phyloP scores from a whole-genome alignment of 768 basidiomycete species.

The Leccinum pellstonianum region DNA sequence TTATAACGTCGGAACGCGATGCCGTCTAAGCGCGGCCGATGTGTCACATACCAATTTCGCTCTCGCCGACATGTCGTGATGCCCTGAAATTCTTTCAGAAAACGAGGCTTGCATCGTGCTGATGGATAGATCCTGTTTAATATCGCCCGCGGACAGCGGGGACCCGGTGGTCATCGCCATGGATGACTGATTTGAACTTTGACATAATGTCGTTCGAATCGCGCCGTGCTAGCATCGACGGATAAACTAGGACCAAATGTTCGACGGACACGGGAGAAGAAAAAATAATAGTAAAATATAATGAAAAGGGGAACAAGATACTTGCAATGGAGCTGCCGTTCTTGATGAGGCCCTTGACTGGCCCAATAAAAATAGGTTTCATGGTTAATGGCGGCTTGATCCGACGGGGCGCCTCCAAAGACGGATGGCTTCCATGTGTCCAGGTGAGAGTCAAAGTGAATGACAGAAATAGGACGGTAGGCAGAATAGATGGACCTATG shows the following conservation, averaged over 20 bases:
- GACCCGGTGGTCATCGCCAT: too few relatives aligned
- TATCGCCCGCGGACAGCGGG: background rate
- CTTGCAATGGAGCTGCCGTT: conserved; percentile 84
- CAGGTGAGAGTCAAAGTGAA: conserved; percentile 86
- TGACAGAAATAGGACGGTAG: conserved; percentile 78
- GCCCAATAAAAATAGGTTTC: conserved; percentile 94
- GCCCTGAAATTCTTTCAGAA: conserved; percentile 3
- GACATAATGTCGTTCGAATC: conserved; percentile 73
- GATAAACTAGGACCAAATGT: conserved; percentile 74
- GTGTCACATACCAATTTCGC: background rate
- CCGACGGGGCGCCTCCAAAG: conserved; percentile 71
- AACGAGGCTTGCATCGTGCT: conserved; percentile 33
- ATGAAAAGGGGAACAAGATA: conserved; percentile 38
- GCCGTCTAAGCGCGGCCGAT: conserved; percentile 10
- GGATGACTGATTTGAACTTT: background rate
- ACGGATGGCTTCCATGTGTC: conserved; percentile 78
- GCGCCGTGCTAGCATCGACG: conserved; percentile 70
- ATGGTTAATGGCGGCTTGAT: conserved; percentile 76
- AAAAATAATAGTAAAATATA: conserved; percentile 14
- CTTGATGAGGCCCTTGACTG: conserved; percentile 72
- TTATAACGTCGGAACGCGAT: conserved; percentile 17
- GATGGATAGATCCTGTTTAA: conserved; percentile 15
- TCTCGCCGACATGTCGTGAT: background rate
- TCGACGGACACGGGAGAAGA: conserved; percentile 22
- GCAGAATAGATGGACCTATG: conserved; percentile 69